Conservation (phyloP, 805 yeast genomes). For the Candida maltosa region DNA sequence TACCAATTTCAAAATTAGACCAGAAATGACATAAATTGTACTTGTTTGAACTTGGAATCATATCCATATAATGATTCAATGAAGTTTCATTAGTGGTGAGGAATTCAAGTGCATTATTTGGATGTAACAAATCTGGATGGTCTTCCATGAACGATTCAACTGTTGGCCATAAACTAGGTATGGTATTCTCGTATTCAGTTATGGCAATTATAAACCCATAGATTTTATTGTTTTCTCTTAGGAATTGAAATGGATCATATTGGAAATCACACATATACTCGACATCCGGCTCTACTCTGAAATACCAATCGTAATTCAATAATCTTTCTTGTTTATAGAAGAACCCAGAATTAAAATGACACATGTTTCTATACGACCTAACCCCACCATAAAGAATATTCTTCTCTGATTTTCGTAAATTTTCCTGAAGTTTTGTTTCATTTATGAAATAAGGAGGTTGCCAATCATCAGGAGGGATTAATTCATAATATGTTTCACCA, state of each 20-base stretch:
- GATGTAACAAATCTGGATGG: constrained; percentile 44
- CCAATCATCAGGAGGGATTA: constrained; percentile 41
- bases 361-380: constrained; percentile 59
- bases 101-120: constrained; percentile 45
- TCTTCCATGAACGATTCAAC: constrained; percentile 43
- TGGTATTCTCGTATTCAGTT: constrained; percentile 50
- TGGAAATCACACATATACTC: constrained; percentile 54
- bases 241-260: constrained; percentile 48
- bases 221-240: constrained; percentile 40
- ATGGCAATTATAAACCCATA: constrained; percentile 53
- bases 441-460: constrained; percentile 35
- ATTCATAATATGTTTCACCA: constrained; percentile 37
- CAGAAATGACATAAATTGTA: constrained; percentile 63
- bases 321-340: constrained; percentile 48
- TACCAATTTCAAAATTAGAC: constrained; percentile 62
- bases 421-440: constrained; percentile 20
- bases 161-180: constrained; percentile 49
- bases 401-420: constrained; percentile 16
- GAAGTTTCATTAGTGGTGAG: constrained; percentile 42
- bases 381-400: constrained; percentile 44
- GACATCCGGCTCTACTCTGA: constrained; percentile 62
- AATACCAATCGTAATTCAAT: constrained; percentile 49
- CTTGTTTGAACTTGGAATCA: constrained; percentile 20
- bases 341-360: constrained; percentile 71
- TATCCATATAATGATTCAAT: constrained; percentile 14